Conservation (phyloP, 257 asterid species). For the Solanum medicagineum region DNA sequence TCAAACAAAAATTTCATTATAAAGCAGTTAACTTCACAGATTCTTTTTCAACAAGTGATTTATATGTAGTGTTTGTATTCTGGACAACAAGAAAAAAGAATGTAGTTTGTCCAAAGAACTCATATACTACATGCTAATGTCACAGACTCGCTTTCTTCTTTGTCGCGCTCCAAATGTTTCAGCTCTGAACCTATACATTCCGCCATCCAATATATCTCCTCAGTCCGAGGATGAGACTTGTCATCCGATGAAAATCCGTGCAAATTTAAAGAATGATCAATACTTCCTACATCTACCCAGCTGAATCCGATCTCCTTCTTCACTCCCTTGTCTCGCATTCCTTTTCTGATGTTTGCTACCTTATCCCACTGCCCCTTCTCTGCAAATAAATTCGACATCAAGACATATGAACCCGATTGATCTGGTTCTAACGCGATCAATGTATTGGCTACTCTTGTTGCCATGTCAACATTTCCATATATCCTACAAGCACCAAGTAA, state of each 20-base stretch:
- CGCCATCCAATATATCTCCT: constrained; percentile 58
- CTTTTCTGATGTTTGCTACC: constrained; percentile 61
- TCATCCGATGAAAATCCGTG: constrained; percentile 87
- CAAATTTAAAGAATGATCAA: constrained; percentile 28
- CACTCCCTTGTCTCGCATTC: constrained; percentile 69
- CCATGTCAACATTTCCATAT: constrained; percentile 72
- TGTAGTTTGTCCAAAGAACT: background rate
- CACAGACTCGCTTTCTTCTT: constrained; percentile 5
- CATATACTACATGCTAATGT: background rate
- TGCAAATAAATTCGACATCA: constrained; percentile 87
- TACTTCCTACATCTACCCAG: constrained; percentile 70
- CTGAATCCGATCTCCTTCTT: constrained; percentile 79
- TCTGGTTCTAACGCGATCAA: constrained; percentile 57
- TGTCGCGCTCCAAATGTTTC: constrained; percentile 29
- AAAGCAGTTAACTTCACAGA: background rate
- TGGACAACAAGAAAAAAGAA: background rate
- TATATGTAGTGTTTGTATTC: background rate
- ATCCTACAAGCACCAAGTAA: constrained; percentile 69
- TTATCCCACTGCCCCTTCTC: constrained; percentile 92
- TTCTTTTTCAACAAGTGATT: background rate
- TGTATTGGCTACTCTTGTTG: constrained; percentile 37
- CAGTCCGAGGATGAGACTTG: constrained; percentile 47
- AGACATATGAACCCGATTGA: constrained; percentile 69
- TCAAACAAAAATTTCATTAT: background rate
- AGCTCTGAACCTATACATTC: constrained; percentile 64